These are phyloP conservation scores for Venturia carpophila DNA, from an alignment of 2,329 filamentous ascomycete species.

Conservation along the genomic window DNA sequence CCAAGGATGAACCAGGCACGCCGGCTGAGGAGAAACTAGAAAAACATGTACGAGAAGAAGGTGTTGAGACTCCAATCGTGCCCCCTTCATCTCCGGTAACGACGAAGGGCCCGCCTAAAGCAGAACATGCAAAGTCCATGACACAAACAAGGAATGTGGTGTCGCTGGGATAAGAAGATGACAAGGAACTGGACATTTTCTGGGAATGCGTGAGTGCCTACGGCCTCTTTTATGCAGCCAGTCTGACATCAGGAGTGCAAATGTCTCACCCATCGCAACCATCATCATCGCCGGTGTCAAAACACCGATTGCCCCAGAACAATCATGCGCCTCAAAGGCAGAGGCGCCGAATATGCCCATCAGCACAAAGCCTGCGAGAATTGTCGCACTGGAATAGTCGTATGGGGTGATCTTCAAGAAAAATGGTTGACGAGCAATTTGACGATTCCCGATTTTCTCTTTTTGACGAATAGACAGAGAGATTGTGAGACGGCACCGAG, in stretches of 20 bases:
- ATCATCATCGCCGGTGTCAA: background rate
- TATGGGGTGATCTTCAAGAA: background rate
- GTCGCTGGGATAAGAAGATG: background rate
- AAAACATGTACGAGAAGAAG: background rate
- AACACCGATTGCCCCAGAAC: background rate
- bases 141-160: background rate
- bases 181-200: background rate
- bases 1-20: background rate
- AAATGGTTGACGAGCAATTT: background rate
- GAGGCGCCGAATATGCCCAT: background rate
- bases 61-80: background rate
- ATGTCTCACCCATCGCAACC: background rate
- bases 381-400: background rate
- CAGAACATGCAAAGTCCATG: background rate
- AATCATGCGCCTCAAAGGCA: background rate
- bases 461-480: background rate
- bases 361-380: background rate
- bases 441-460: background rate
- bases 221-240: background rate
- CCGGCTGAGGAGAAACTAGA: background rate
- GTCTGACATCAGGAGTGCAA: background rate
- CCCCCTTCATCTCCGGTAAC: background rate
- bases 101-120: background rate
- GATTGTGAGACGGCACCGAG: background rate
- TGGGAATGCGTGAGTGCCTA: conserved; percentile 3